Percentiles rank a stretch among this genome's conserved stretches.
phyloP scores from a whole-genome alignment of 2,329 filamentous ascomycete genomes.

The Hymenoscyphus salicellus region DNA sequence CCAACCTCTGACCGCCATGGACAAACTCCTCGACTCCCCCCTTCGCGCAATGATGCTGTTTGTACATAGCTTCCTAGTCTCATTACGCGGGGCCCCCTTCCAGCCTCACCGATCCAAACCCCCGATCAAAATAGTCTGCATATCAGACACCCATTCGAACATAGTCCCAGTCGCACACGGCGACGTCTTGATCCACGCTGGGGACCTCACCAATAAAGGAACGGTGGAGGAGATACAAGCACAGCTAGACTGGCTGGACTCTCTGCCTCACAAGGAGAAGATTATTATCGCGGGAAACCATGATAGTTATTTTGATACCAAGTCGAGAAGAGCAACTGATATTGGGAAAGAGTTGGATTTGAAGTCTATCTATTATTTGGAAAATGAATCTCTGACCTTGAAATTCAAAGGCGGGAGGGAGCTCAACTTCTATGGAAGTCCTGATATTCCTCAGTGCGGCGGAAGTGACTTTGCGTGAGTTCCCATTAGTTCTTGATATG shows the following conservation, averaged over 20 bases:
- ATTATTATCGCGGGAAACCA: conserved; percentile 85
- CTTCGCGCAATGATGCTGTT: conserved; percentile 60
- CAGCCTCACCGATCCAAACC: conserved; percentile 52
- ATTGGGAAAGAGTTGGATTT: conserved; percentile 58
- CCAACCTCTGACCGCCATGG: conserved; percentile 47
- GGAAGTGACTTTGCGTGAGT: conserved; percentile 60
- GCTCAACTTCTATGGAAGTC: conserved; percentile 74
- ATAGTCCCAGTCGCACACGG: conserved; percentile 66
- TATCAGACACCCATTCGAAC: conserved; percentile 82
- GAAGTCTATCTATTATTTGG: conserved; percentile 69
- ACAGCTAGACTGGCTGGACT: conserved; percentile 79
- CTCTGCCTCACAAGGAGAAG: conserved; percentile 74
- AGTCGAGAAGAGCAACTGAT: conserved; percentile 57
- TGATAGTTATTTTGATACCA: conserved; percentile 77
- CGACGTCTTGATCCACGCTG: conserved; percentile 85
- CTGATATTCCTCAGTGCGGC: conserved; percentile 76
- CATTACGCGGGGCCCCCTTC: conserved; percentile 65
- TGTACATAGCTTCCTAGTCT: conserved; percentile 62
- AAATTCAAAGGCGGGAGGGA: conserved; percentile 57
- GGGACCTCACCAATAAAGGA: conserved; percentile 76
- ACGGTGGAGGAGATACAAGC: conserved; percentile 70
- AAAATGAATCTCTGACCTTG: conserved; percentile 64
- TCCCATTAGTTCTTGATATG: not conserved
- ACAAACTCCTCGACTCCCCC: conserved; percentile 66
- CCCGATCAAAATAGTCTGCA: conserved; percentile 74